A percentile compares a stretch with the other conserved stretches of the same genome.
Evolutionary conservation across 2,329 filamentous ascomycete species (phyloP).

Genomic region (Setomelanomma holmii): DNA sequence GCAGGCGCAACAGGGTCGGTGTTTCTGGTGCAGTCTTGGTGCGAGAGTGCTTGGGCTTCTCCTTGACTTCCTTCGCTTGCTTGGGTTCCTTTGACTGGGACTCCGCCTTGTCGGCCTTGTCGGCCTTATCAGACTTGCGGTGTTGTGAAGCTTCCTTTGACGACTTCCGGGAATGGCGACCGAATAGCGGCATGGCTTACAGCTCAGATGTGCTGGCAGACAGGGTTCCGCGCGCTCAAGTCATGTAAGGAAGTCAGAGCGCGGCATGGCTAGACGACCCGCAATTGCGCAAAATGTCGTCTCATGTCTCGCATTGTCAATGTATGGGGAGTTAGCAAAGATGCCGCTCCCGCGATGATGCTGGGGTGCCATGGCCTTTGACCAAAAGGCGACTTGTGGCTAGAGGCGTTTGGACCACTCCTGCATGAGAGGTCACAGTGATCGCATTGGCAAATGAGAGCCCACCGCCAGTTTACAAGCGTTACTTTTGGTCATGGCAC

Average conservation of each 20-base stretch:
- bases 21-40: constrained; percentile 32
- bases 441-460: constrained; percentile 13
- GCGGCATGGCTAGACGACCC: constrained; percentile 28
- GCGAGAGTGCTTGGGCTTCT: constrained; percentile 31
- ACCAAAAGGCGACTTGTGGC: constrained; percentile 13
- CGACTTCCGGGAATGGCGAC: constrained; percentile 19
- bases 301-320: constrained; percentile 18
- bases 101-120: constrained; percentile 2
- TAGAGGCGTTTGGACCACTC: constrained; percentile 16
- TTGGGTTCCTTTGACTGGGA: not conserved
- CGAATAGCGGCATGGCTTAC: constrained; percentile 18
- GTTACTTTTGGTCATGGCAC: not conserved
- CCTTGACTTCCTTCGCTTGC: not conserved
- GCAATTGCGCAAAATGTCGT: constrained; percentile 18
- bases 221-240: constrained; percentile 23
- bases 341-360: constrained; percentile 10
- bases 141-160: constrained; percentile 23
- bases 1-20: constrained; percentile 41
- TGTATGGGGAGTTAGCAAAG: constrained; percentile 9
- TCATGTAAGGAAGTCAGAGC: constrained; percentile 21
- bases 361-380: constrained; percentile 8
- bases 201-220: constrained; percentile 15
- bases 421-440: constrained; percentile 21
- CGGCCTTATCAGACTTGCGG: not conserved
- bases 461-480: not conserved